Conservation (phyloP, 148 eudicot genomes). For the Vaccinium myrtillus region DNA sequence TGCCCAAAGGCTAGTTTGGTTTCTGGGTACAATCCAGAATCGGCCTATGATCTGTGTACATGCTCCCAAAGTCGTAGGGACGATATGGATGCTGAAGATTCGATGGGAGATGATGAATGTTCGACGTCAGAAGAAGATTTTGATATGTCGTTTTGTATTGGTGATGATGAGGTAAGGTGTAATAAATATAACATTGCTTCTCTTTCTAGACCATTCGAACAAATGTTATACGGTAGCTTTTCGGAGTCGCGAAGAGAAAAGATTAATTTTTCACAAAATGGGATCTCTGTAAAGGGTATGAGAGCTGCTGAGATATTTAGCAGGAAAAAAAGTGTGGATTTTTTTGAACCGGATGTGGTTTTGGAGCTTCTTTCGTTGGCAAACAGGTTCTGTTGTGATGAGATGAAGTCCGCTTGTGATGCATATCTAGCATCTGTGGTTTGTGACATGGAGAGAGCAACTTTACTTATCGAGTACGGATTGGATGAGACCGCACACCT, state of each 20-base stretch:
- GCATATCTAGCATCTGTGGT: conserved; percentile 68
- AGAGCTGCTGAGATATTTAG: conserved; percentile 75
- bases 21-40: conserved; percentile 56
- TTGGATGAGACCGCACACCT: conserved; percentile 74
- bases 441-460: conserved; percentile 48
- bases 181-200: conserved; percentile 52
- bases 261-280: conserved; percentile 62
- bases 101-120: conserved; percentile 37
- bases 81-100: not conserved
- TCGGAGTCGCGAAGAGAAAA: conserved; percentile 59
- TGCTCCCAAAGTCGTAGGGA: conserved; percentile 26
- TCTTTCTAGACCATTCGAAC: conserved; percentile 69
- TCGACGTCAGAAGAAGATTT: conserved; percentile 44
- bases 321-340: conserved; percentile 55
- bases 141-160: conserved; percentile 49
- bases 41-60: conserved; percentile 41
- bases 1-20: conserved; percentile 51
- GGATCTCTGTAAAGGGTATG: conserved; percentile 57
- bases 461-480: conserved; percentile 71
- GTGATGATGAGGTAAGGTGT: conserved; percentile 71
- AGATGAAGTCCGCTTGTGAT: conserved; percentile 75
- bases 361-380: conserved; percentile 75
- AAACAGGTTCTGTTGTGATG: conserved; percentile 78
- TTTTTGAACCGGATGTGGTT: conserved; percentile 47
- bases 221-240: conserved; percentile 69